Evolutionary conservation across 1,139 yeast genomes (phyloP), one percentile per base, ranked within the genome.

Genomic region (Scheffersomyces insectosa): DNA sequence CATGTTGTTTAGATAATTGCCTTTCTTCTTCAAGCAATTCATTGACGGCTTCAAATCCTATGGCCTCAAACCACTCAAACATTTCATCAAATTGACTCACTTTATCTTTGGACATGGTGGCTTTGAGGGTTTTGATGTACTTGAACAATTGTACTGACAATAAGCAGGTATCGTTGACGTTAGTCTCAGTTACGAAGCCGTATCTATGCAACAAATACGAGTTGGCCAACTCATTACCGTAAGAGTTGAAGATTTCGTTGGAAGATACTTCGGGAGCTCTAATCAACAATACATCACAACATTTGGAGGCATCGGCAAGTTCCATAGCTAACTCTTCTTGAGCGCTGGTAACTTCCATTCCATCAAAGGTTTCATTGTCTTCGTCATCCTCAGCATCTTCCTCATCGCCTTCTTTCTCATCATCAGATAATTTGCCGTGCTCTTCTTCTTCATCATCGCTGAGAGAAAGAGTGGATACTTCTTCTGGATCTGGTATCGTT

Each of bases 221-320:
- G 52, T 87, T 88, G 12, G 85, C 69, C 36, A 83, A 68, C 34
- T 68, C 70, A 36, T 83, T 83, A 0, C 96, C 96, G 55, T 88
- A 88, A 0, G 93, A 82, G 61, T 87, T 88, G 70, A 82, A 85
- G 10, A 89, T 62, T 56, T 89, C 96, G 43, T 52, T 60, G 3
- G 54, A 52, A 12, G 69, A 58, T n/a, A 78, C 77, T 25, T 66
- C 57, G 1, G 87, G 75, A 3, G 62, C 55, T 5, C 58, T 56
- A 11, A 72, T 65, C 15, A 79, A 54, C 0, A 76, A 70, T 14
- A 85, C 76, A 54, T 84, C 90, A 51, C 88, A 82, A 56, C 87
- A 75, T 55, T 59, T 64, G 36, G 74, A 57, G 35, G 67, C 56
- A 42, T 71, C 72, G 0, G 65, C 48, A 10, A 73, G 58, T 37